Evolutionary conservation across 2,329 filamentous ascomycete species (phyloP).

Genomic region (Metarhizium sp.): DNA sequence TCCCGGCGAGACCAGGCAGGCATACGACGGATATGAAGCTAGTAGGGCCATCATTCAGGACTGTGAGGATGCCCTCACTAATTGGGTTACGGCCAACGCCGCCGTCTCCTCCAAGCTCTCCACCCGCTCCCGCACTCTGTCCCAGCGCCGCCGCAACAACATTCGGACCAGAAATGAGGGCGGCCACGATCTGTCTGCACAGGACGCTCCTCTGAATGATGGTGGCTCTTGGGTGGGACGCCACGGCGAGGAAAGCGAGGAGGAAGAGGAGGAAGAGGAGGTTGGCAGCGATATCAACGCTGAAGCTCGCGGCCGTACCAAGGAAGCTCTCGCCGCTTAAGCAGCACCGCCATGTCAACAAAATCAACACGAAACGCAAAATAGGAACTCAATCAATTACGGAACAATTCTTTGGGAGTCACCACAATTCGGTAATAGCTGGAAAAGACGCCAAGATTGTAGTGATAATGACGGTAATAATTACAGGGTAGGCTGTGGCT

Average conservation of each 20-base stretch:
- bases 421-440: neutral
- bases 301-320: slow-evolving; percentile 46
- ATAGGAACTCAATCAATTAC: neutral
- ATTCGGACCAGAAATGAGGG: slow-evolving; percentile 58
- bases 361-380: neutral
- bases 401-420: neutral
- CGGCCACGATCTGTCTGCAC: slow-evolving; percentile 71
- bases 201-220: slow-evolving; percentile 71
- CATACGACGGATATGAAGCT: slow-evolving; percentile 96
- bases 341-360: neutral
- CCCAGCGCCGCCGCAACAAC: slow-evolving; percentile 70
- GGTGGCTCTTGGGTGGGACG: slow-evolving; percentile 80
- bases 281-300: slow-evolving; percentile 44
- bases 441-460: neutral
- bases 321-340: slow-evolving; percentile 41
- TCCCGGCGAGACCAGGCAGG: slow-evolving; percentile 87
- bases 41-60: slow-evolving; percentile 99
- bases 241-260: slow-evolving; percentile 54
- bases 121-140: slow-evolving; percentile 76
- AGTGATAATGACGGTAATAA: slow-evolving; percentile 8
- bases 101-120: slow-evolving; percentile 82
- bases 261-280: slow-evolving; percentile 51
- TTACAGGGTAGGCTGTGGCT: slow-evolving; percentile 9
- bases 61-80: slow-evolving; percentile 93
- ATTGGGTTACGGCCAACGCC: slow-evolving; percentile 90